These are phyloP conservation scores for Suhomyces yuchorum DNA, from an alignment of 1,139 yeast genomes.

Conservation along the genomic window DNA sequence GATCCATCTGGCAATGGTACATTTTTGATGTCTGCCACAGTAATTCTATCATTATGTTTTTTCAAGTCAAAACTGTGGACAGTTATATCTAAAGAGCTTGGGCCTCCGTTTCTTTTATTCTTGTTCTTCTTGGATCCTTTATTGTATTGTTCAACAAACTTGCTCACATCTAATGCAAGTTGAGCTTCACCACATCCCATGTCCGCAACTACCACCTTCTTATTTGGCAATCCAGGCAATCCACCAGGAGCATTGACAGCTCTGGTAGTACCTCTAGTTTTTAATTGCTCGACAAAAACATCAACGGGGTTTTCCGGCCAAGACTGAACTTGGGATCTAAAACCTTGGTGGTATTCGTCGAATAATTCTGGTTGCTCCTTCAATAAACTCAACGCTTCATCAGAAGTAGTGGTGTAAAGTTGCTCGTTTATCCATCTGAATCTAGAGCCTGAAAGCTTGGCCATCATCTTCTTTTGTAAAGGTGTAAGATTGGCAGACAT, in stretches of 20 bases:
- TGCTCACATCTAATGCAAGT: slow-evolving; percentile 65
- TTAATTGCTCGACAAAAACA: slow-evolving; percentile 75
- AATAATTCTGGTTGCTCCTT: slow-evolving; percentile 83
- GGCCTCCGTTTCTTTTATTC: slow-evolving; percentile 27
- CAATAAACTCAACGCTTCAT: slow-evolving; percentile 71
- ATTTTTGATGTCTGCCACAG: slow-evolving; percentile 91
- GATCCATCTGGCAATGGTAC: slow-evolving; percentile 83
- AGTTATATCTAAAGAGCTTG: slow-evolving; percentile 48
- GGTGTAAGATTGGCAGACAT: slow-evolving; percentile 66
- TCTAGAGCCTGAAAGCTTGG: slow-evolving; percentile 89
- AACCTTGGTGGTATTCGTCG: slow-evolving; percentile 94
- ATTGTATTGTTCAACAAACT: slow-evolving; percentile 46
- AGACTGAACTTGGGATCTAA: slow-evolving; percentile 87
- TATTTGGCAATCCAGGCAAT: slow-evolving; percentile 63
- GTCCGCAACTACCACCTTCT: slow-evolving; percentile 79
- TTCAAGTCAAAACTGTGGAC: slow-evolving; percentile 91
- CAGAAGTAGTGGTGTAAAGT: slow-evolving; percentile 80
- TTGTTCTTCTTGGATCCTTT: slow-evolving; percentile 28
- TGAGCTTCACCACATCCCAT: slow-evolving; percentile 99
- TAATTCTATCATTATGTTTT: slow-evolving; percentile 81
- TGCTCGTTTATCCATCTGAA: slow-evolving; percentile 98
- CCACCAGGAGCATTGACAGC: slow-evolving; percentile 95
- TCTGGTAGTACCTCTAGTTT: slow-evolving; percentile 55
- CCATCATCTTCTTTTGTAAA: slow-evolving; percentile 93
- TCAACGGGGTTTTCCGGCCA: slow-evolving; percentile 99